Evolutionary conservation across 1,284 basidiomycete genomes (phyloP).

Genomic region (Trichosporon faecale): DNA sequence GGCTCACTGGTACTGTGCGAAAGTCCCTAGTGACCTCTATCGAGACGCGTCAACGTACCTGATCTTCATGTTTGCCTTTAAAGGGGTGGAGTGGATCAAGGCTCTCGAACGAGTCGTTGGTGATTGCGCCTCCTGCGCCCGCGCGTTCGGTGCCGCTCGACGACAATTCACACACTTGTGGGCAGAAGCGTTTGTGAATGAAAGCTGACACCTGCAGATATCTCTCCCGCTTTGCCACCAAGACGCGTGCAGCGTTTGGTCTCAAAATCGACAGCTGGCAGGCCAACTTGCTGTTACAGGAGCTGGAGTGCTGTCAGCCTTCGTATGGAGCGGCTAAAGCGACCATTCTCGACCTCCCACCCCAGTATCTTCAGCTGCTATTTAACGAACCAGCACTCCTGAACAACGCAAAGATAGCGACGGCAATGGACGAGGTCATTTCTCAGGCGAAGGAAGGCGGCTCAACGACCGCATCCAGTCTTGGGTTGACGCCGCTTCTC

Average conservation of each 20-base stretch:
- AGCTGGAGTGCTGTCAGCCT: constrained; percentile 21
- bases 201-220: constrained; percentile 34
- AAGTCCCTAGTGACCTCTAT: constrained; percentile 28
- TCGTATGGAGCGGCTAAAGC: constrained; percentile 24
- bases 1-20: constrained; percentile 45
- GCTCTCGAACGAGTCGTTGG: constrained; percentile 60
- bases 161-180: constrained; percentile 63
- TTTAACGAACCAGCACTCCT: constrained; percentile 65
- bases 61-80: constrained; percentile 73
- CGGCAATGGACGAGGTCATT: constrained; percentile 30
- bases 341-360: constrained; percentile 46
- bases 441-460: constrained; percentile 1
- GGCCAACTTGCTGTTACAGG: constrained; percentile 28
- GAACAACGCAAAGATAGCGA: constrained; percentile 56
- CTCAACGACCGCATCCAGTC: constrained; percentile 18
- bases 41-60: constrained; percentile 66
- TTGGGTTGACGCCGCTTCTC: constrained; percentile 33
- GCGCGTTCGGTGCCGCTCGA: constrained; percentile 64
- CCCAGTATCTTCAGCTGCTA: constrained; percentile 63
- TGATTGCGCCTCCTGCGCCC: constrained; percentile 66
- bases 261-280: constrained; percentile 68
- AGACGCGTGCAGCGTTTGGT: constrained; percentile 61
- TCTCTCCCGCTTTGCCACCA: constrained; percentile 43
- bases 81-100: constrained; percentile 60
- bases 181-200: constrained; percentile 46